These are phyloP conservation scores for Postia placenta DNA, from an alignment of 768 basidiomycete species.

Conservation along the genomic window DNA sequence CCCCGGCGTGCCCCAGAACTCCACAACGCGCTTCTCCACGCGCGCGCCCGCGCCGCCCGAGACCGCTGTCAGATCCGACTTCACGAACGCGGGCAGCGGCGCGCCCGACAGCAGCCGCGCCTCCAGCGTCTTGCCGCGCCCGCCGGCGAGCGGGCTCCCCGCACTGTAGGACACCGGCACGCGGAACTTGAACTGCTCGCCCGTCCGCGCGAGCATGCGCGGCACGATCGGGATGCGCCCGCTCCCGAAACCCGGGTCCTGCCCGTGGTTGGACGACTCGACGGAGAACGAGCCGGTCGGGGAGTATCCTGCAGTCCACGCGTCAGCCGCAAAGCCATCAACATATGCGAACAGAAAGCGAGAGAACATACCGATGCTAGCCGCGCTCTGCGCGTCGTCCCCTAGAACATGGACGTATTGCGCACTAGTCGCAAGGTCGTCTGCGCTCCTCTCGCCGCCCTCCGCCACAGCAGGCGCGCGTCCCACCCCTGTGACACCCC, in stretches of 20 bases:
- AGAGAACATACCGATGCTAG: conserved; percentile 19
- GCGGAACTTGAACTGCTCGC: conserved; percentile 55
- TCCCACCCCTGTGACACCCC: conserved; percentile 19
- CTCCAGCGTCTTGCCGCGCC: conserved; percentile 32
- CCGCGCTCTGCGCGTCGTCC: conserved; percentile 32
- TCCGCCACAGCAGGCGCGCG: conserved; percentile 23
- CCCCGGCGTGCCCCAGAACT: conserved; percentile 49
- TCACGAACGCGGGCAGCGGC: conserved; percentile 50
- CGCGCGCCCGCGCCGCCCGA: conserved; percentile 12
- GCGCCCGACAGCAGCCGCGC: conserved; percentile 46
- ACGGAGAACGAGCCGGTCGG: conserved; percentile 49
- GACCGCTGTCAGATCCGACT: conserved; percentile 38
- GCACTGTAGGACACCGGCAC: conserved; percentile 34
- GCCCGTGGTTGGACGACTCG: conserved; percentile 49
- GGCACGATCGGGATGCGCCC: conserved; percentile 23
- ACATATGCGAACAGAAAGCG: conserved; percentile 7
- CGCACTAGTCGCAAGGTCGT: conserved; percentile 64
- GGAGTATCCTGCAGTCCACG: conserved; percentile 20
- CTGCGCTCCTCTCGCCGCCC: conserved; percentile 37
- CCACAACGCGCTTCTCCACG: conserved; percentile 42
- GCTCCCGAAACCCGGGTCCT: conserved; percentile 24
- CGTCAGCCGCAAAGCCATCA: neutral
- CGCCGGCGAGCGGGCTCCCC: conserved; percentile 7
- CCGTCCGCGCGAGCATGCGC: conserved; percentile 47
- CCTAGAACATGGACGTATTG: conserved; percentile 69